Evolutionary conservation across 768 basidiomycete species (phyloP), one percentile per base, ranked within the genome.

Genomic region (Mycena galopus): DNA sequence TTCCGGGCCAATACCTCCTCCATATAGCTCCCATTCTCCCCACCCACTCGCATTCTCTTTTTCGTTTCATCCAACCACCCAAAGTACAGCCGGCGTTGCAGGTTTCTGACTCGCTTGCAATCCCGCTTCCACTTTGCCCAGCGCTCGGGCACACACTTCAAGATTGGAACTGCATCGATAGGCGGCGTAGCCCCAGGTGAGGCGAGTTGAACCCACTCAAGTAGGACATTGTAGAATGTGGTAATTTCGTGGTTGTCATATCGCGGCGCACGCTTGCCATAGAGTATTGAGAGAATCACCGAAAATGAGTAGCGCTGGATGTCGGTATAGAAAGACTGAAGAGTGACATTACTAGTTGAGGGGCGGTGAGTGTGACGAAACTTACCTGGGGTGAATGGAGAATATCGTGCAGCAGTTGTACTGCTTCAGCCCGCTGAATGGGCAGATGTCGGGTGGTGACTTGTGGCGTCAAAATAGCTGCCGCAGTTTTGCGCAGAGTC

Each of bases 141-240:
- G n/a, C n/a, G n/a, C n/a, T n/a, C n/a, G n/a, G n/a, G n/a, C n/a
- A n/a, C n/a, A n/a, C n/a, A n/a, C n/a, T n/a, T n/a, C n/a, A n/a
- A n/a, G n/a, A n/a, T n/a, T n/a, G n/a, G n/a, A n/a, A n/a, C n/a
- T n/a, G n/a, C n/a, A n/a, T 84, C 83, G 9, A 84, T 71, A 8
- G 83, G 83, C 6, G 83, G 82, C 55, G 81, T 76, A n/a, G 81
- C 79, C n/a, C 83, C 81, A 21, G 81, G 77, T 32, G 80, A 81
- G 23, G 82, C 66, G 12, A 77, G 75, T 10, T 77, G 64, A 11
- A 76, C 69, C 74, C 78, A 81, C 37, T 77, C 63, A 30, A 78
- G 77, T 59, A 79, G 74, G 33, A 72, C 79, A 25, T 80, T 68
- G 69, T 78, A 78, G 66, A 81, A 82, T 17, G 75, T 77, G 16